Conservation (phyloP, 306 rosid species). For the Rosa rugosa region DNA sequence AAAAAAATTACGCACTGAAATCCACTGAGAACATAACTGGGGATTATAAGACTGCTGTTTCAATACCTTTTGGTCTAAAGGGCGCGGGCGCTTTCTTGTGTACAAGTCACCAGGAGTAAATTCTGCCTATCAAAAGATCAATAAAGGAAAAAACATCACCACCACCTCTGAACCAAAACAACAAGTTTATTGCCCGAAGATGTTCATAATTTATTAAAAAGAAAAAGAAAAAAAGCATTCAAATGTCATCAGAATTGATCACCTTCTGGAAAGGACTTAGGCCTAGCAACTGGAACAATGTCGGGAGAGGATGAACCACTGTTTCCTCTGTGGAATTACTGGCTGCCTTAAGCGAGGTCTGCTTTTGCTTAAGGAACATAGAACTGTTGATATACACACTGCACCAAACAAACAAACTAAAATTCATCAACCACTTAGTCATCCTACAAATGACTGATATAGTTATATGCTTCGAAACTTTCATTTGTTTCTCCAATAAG, state of each 20-base stretch:
- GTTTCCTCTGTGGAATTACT: slow-evolving; percentile 64
- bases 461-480: neutral
- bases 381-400: slow-evolving; percentile 74
- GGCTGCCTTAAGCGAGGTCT: slow-evolving; percentile 71
- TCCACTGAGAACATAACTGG: slow-evolving; percentile 8
- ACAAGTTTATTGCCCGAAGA: slow-evolving; percentile 6
- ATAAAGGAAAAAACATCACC: slow-evolving; percentile 14
- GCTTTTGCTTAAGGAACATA: slow-evolving; percentile 63
- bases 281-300: slow-evolving; percentile 77
- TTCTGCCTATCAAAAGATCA: slow-evolving; percentile 57
- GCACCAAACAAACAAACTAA: slow-evolving; percentile 25
- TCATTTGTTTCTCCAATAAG: neutral
- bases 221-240: neutral
- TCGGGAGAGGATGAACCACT: slow-evolving; percentile 81
- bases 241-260: slow-evolving; percentile 10
- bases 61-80: slow-evolving; percentile 56
- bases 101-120: slow-evolving; percentile 76
- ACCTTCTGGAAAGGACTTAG: slow-evolving; percentile 81
- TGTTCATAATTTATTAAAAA: neutral
- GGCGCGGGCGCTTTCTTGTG: slow-evolving; percentile 81
- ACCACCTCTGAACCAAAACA: slow-evolving; percentile 21
- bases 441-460: neutral
- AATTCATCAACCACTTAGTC: slow-evolving; percentile 12
- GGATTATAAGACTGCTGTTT: slow-evolving; percentile 10
- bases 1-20: slow-evolving; percentile 18